These are phyloP conservation scores for Pseudonectria foliicola DNA, from an alignment of 2,329 filamentous ascomycete genomes.

Conservation along the genomic window DNA sequence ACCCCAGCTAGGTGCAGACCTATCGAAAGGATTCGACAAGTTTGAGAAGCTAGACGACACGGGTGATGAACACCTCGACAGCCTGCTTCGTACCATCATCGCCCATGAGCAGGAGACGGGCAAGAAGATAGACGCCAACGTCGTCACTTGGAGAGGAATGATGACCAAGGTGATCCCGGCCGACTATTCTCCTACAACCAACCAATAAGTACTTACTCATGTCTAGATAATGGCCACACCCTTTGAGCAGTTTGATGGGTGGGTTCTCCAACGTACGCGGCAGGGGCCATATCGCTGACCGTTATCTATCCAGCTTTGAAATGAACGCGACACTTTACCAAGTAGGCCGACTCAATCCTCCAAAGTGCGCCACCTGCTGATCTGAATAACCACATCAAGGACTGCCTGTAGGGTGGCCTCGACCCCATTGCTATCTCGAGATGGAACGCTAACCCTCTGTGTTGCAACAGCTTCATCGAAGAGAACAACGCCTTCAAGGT, in stretches of 20 bases:
- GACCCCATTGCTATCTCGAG: not conserved
- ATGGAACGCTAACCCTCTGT: slow-evolving; percentile 2
- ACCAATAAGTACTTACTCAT: slow-evolving; percentile 7
- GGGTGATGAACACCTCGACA: slow-evolving; percentile 80
- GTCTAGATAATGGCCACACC: slow-evolving; percentile 74
- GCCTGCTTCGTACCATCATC: slow-evolving; percentile 68
- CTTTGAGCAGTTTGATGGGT: slow-evolving; percentile 77
- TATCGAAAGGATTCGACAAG: slow-evolving; percentile 72
- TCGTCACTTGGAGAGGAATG: slow-evolving; percentile 96
- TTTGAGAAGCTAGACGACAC: slow-evolving; percentile 80
- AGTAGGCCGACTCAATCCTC: slow-evolving; percentile 46
- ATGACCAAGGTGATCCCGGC: slow-evolving; percentile 72
- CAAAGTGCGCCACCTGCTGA: slow-evolving; percentile 4
- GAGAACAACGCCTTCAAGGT: slow-evolving; percentile 75
- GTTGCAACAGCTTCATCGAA: slow-evolving; percentile 68
- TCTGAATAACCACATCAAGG: slow-evolving; percentile 28
- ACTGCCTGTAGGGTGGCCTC: slow-evolving; percentile 41
- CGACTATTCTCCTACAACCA: not conserved
- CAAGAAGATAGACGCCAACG: slow-evolving; percentile 63
- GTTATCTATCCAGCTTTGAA: slow-evolving; percentile 57
- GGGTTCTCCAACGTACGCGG: slow-evolving; percentile 19
- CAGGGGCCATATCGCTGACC: slow-evolving; percentile 12
- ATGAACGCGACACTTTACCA: slow-evolving; percentile 94
- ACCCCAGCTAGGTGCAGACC: slow-evolving; percentile 60
- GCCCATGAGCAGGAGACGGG: slow-evolving; percentile 63